A percentile compares a stretch with the other conserved stretches of the same genome.
These are phyloP conservation scores for Prunus mume DNA, from an alignment of 306 rosid genomes.

Conservation along the genomic window DNA sequence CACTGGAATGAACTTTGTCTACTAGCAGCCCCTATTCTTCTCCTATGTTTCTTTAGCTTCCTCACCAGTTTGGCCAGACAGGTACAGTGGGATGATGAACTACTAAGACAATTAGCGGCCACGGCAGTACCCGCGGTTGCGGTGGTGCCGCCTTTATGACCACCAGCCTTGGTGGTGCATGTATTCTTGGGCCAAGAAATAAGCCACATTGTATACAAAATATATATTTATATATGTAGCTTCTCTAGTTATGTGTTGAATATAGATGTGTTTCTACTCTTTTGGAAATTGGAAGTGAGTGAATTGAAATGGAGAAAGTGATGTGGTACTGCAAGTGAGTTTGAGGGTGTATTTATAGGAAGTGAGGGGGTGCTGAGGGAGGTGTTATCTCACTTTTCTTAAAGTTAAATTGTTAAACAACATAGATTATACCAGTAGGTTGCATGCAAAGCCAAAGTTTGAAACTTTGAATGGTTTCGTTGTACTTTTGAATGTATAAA, in stretches of 20 bases:
- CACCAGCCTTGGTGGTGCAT: constrained; percentile 16
- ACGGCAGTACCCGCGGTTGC: background rate
- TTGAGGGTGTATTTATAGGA: constrained; percentile 5
- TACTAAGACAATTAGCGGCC: background rate
- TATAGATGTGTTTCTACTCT: background rate
- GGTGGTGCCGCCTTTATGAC: constrained; percentile 12
- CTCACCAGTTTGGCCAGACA: constrained; percentile 46
- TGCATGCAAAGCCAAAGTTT: constrained; percentile 17
- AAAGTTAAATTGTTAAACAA: background rate
- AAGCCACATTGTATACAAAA: constrained; percentile 40
- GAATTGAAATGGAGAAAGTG: background rate
- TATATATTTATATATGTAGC: background rate
- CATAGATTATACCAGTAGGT: background rate
- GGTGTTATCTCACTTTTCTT: background rate
- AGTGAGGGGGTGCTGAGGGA: background rate
- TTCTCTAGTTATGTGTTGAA: background rate
- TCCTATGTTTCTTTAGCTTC: constrained; percentile 46
- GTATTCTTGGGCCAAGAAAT: constrained; percentile 39
- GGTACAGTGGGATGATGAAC: constrained; percentile 20
- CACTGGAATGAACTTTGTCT: constrained; percentile 51
- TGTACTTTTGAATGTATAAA: background rate
- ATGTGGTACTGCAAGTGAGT: background rate
- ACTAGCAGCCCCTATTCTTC: constrained; percentile 17
- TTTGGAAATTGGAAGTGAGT: background rate
- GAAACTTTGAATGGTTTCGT: constrained; percentile 8